phyloP scores from a whole-genome alignment of 495 filamentous ascomycete genomes.

The Choiromyces venosus region DNA sequence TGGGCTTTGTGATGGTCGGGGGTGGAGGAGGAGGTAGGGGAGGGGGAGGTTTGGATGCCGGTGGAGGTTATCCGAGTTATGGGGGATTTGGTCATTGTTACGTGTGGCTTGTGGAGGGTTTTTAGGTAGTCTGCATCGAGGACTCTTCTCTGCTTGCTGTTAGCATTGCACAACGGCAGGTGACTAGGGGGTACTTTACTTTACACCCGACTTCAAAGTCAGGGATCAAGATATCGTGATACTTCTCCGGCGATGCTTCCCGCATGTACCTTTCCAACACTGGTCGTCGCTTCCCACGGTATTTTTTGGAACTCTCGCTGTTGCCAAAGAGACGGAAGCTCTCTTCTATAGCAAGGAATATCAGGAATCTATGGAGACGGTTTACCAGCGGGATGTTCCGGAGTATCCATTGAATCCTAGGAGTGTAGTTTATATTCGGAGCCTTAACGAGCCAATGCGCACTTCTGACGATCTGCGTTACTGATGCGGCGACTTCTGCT shows the following conservation, averaged over 20 bases:
- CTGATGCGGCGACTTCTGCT: slow-evolving; percentile 20
- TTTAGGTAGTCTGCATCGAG: slow-evolving; percentile 55
- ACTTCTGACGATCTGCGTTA: slow-evolving; percentile 42
- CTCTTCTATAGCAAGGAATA: slow-evolving; percentile 27
- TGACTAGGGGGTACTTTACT: slow-evolving; percentile 37
- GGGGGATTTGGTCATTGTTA: slow-evolving; percentile 50
- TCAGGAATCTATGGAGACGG: background rate
- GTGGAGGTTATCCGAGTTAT: slow-evolving; percentile 42
- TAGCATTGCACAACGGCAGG: background rate
- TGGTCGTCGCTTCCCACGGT: slow-evolving; percentile 46
- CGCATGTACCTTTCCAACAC: slow-evolving; percentile 50
- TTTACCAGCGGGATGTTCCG: background rate
- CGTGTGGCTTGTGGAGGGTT: slow-evolving; percentile 51
- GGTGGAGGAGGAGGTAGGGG: too few species aligned
- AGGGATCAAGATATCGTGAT: slow-evolving; percentile 59
- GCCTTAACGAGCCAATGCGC: slow-evolving; percentile 27
- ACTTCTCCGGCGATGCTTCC: slow-evolving; percentile 52
- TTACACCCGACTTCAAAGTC: slow-evolving; percentile 62
- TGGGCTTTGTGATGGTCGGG: slow-evolving; percentile 52
- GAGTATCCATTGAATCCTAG: background rate
- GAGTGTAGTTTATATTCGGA: background rate
- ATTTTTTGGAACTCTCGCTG: slow-evolving; percentile 35
- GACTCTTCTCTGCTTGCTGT: slow-evolving; percentile 46
- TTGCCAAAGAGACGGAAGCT: slow-evolving; percentile 45
- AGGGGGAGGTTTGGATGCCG: slow-evolving; percentile 40